These are phyloP conservation scores for Leptographium flavum DNA, from an alignment of 2,329 filamentous ascomycete genomes.

Conservation along the genomic window DNA sequence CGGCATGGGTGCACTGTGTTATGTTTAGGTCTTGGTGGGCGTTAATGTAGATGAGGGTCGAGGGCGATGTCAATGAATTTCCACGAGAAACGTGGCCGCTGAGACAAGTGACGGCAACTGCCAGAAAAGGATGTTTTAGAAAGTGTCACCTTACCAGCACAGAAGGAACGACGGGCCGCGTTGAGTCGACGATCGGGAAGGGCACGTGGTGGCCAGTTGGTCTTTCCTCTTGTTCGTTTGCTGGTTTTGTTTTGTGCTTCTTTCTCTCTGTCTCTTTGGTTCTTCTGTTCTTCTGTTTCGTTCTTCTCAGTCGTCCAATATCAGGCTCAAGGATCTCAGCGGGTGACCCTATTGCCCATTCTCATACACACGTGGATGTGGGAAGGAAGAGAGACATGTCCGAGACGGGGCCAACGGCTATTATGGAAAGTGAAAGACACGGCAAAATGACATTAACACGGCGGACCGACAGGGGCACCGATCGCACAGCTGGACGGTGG, in stretches of 20 bases:
- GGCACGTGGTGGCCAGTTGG: not conserved
- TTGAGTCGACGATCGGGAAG: not conserved
- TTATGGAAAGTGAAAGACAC: not conserved
- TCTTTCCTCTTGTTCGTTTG: not conserved
- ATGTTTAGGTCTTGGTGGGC: too few species aligned
- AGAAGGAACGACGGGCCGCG: not conserved
- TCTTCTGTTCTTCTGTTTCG: too few species aligned
- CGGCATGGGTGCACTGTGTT: conserved; percentile 19
- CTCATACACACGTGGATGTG: not conserved
- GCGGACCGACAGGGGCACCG: too few species aligned
- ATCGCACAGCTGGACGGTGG: too few species aligned
- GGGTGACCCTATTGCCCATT: not conserved
- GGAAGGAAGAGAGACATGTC: too few species aligned
- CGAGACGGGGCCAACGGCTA: too few species aligned
- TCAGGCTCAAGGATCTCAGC: not conserved
- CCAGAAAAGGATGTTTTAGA: not conserved
- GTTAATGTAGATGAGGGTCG: not conserved
- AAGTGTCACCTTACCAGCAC: not conserved
- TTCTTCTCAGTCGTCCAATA: too few species aligned
- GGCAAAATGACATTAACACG: too few species aligned
- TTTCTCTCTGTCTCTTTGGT: too few species aligned
- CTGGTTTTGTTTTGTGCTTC: too few species aligned
- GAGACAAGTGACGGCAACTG: not conserved
- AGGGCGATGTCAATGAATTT: not conserved
- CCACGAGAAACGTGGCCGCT: not conserved